phyloP scores from a whole-genome alignment of 106 monocot genomes.

The Dendrobium chrysotoxum region DNA sequence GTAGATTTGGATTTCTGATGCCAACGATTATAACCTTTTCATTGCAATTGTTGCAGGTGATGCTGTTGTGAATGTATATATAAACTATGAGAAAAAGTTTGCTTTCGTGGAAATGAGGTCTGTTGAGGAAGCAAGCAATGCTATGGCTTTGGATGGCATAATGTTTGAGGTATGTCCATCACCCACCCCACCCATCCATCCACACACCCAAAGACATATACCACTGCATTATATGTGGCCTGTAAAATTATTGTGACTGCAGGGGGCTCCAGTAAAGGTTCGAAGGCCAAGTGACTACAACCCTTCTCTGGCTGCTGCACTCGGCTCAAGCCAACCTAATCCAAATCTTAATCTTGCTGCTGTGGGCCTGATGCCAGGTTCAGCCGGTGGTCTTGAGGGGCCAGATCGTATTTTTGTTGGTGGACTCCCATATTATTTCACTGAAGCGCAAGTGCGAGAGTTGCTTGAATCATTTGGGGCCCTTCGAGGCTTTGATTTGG shows the following conservation, averaged over 20 bases:
- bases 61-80: slow-evolving; percentile 97
- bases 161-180: slow-evolving; percentile 76
- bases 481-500: slow-evolving; percentile 73
- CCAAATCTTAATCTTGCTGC: slow-evolving; percentile 58
- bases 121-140: slow-evolving; percentile 98
- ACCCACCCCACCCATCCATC: not conserved
- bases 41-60: slow-evolving; percentile 52
- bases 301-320: slow-evolving; percentile 46
- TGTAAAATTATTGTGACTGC: not conserved
- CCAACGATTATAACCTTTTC: not conserved
- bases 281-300: slow-evolving; percentile 83
- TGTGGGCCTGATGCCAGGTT: slow-evolving; percentile 44
- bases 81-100: slow-evolving; percentile 99
- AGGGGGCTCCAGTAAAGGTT: slow-evolving; percentile 81
- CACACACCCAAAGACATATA: too few species aligned
- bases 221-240: not conserved
- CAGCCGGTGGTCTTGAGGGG: slow-evolving; percentile 52
- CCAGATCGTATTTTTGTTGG: slow-evolving; percentile 62
- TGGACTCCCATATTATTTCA: slow-evolving; percentile 61
- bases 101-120: slow-evolving; percentile 99
- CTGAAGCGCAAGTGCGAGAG: slow-evolving; percentile 51
- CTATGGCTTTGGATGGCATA: slow-evolving; percentile 98
- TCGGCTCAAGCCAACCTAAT: slow-evolving; percentile 56
- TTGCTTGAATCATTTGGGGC: slow-evolving; percentile 61
- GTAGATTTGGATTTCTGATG: not conserved